Percentiles rank a stretch among this genome's conserved stretches.
Conservation (phyloP, 1,139 yeast genomes). For the Candida anutae region DNA sequence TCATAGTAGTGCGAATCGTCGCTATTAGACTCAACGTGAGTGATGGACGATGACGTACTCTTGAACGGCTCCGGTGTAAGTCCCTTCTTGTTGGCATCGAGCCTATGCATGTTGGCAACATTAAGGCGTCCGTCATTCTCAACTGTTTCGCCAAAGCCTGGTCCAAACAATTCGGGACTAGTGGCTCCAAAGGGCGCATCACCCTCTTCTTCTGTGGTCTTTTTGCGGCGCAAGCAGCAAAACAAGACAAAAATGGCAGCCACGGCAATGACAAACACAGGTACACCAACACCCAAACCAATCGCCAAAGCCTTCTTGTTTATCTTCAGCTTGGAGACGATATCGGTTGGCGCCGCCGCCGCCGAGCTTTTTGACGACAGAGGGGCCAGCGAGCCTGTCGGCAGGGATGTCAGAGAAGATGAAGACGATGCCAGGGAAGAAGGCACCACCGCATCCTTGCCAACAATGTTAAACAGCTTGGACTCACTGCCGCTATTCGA, state of each 20-base stretch:
- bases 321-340: slow-evolving; percentile 5
- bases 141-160: slow-evolving; percentile 26
- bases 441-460: slow-evolving; percentile 30
- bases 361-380: slow-evolving; percentile 14
- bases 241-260: slow-evolving; percentile 45
- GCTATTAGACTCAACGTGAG: slow-evolving; percentile 29
- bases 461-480: slow-evolving; percentile 47
- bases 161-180: slow-evolving; percentile 27
- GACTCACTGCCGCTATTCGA: slow-evolving; percentile 24
- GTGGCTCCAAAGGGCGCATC: slow-evolving; percentile 11
- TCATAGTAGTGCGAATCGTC: slow-evolving; percentile 21
- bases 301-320: slow-evolving; percentile 56
- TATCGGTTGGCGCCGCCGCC: slow-evolving; percentile 10
- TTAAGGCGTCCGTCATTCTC: slow-evolving; percentile 38
- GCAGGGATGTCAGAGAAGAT: slow-evolving; percentile 14
- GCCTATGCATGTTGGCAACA: slow-evolving; percentile 44
- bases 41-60: slow-evolving; percentile 26
- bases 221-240: slow-evolving; percentile 45
- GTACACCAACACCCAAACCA: slow-evolving; percentile 84
- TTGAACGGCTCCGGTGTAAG: slow-evolving; percentile 10
- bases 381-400: slow-evolving; percentile 16
- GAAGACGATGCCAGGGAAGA: slow-evolving; percentile 12
- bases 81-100: slow-evolving; percentile 21
- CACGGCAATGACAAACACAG: slow-evolving; percentile 44
- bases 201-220: slow-evolving; percentile 24